A percentile compares a stretch with the other conserved stretches of the same genome.
phyloP scores from a whole-genome alignment of 768 basidiomycete genomes.

The Naganishia vishniacii region DNA sequence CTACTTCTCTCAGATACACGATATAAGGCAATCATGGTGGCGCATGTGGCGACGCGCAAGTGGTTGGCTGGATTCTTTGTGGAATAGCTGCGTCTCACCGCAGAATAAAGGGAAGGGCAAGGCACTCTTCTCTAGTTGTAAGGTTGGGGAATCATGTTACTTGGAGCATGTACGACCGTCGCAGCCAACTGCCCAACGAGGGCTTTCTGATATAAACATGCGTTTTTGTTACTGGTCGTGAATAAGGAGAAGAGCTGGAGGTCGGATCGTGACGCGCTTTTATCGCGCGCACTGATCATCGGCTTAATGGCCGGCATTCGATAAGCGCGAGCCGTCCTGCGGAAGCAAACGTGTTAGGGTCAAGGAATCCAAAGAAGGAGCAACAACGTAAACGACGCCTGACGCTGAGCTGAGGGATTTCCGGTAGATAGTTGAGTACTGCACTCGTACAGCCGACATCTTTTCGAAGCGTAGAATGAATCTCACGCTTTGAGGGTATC shows the following conservation, averaged over 20 bases:
- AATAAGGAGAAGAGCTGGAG: too few species aligned
- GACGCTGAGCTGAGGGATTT: conserved; percentile 3
- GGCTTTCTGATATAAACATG: too few species aligned
- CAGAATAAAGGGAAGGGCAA: neutral
- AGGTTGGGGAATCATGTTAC: too few species aligned
- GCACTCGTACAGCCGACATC: neutral
- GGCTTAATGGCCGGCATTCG: conserved; percentile 10
- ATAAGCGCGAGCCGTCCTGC: conserved; percentile 13
- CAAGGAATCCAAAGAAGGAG: conserved; percentile 17
- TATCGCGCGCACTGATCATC: neutral
- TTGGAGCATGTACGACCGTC: too few species aligned
- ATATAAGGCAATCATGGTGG: conserved; percentile 13
- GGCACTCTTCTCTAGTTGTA: neutral
- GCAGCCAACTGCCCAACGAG: too few species aligned
- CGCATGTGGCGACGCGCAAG: conserved; percentile 11
- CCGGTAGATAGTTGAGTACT: too few species aligned
- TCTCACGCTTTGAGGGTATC: neutral
- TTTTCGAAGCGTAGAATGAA: neutral
- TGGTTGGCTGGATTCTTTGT: conserved; percentile 16
- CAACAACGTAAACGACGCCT: conserved; percentile 4
- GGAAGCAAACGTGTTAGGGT: conserved; percentile 4
- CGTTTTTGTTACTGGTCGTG: too few species aligned
- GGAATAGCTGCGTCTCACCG: neutral
- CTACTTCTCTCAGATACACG: neutral
- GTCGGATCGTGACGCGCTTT: conserved; percentile 9